These are phyloP conservation scores for Fusarium nematophilum DNA, from an alignment of 2,329 filamentous ascomycete genomes.

Conservation along the genomic window DNA sequence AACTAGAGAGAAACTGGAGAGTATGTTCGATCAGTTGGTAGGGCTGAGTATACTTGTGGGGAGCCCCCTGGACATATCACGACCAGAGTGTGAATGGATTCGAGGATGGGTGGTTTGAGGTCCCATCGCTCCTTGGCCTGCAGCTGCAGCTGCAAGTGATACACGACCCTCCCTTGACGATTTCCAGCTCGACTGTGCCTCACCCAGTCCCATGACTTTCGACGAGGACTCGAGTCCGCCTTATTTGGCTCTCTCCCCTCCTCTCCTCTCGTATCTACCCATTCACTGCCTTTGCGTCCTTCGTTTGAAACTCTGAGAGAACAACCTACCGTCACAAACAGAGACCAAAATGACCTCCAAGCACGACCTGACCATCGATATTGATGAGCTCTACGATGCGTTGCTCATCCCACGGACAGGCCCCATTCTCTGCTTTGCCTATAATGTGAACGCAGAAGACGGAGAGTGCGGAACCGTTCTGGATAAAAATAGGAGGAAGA, in stretches of 20 bases:
- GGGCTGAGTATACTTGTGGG: no score
- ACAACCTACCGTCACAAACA: no score
- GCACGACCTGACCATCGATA: background rate
- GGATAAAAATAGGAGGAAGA: no score
- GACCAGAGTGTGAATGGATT: background rate
- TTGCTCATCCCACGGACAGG: background rate
- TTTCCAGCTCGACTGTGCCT: background rate
- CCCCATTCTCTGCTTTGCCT: background rate
- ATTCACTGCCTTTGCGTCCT: background rate
- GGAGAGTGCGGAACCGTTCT: no score
- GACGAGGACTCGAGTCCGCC: background rate
- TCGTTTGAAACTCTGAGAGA: no score
- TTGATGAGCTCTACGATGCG: conserved; percentile 11
- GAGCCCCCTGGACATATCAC: background rate
- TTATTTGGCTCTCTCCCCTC: background rate
- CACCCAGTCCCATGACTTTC: conserved; percentile 18
- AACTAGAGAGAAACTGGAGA: no score
- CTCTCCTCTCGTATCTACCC: background rate
- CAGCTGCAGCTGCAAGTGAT: conserved; percentile 20
- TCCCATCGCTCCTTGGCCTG: conserved; percentile 1
- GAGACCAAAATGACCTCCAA: background rate
- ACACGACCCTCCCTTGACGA: background rate
- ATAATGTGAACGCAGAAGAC: no score
- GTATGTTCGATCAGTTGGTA: no score
- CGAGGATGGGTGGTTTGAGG: background rate